Evolutionary conservation across 805 yeast genomes (phyloP), one percentile per base, ranked within the genome.

Genomic region (Candida fluviatilis): DNA sequence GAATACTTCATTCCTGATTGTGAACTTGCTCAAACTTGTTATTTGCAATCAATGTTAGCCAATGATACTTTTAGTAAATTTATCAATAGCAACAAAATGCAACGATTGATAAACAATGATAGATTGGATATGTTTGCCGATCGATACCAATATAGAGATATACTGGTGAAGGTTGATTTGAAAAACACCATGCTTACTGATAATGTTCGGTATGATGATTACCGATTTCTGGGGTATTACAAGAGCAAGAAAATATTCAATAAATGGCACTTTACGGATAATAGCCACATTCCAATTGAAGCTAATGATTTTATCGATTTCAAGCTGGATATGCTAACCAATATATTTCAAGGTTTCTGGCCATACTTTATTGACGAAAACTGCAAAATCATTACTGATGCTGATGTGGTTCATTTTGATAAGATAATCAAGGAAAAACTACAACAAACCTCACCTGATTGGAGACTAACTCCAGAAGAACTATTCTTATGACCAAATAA

Each of bases 301-400:
- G 45, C 34, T 12, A 33, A 41, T 29, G 52, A 48, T 29, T 48
- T 42, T 21, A 19, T 39, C 3, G 42, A 44, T 19, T 48, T 38
- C 31, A 39, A 37, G 31, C 50, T 46, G 50, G 37, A 36, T 6
- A 16, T 21, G 2, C 10, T 41, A 5, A 17, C 35, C 5, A 31
- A 5, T 4, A 12, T 18, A 2, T 12, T 35, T 4, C 6, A 6
- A 5, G 29, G 29, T 5, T 26, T 26, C 13, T 5, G 29, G 13
- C 15, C 7, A 12, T 12, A 26, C 13, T 26, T 26, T 12, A 6
- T 10, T 12, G 13, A 26, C 13, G 29, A 26, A 5, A 26, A 26
- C 13, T 13, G n/a, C 29, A 26, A 26, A 26, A 26, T 26, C 29
- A 26, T 26, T 13, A 26, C 29, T 13, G 13, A 26, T 26, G 15